phyloP scores from a whole-genome alignment of 768 basidiomycete genomes.

The Tephrocybe sp. region DNA sequence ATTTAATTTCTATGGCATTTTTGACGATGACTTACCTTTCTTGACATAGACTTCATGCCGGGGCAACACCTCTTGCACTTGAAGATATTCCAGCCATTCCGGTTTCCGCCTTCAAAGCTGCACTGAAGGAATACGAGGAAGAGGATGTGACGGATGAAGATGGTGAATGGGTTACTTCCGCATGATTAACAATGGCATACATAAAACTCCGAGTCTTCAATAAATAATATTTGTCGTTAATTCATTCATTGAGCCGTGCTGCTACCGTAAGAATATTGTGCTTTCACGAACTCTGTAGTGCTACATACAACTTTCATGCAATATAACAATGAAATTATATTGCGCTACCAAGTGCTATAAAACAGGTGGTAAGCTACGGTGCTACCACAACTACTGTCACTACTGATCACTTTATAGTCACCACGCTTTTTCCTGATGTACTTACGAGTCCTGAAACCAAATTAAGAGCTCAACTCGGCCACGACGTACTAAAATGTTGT shows the following conservation, averaged over 20 bases:
- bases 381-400: not conserved
- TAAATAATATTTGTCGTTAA: too few species aligned
- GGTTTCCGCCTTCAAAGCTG: not conserved
- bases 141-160: not conserved
- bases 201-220: too few species aligned
- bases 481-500: too few species aligned
- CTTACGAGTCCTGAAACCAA: too few species aligned
- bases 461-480: too few species aligned
- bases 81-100: not conserved
- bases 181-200: too few species aligned
- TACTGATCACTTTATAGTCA: not conserved
- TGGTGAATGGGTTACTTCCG: too few species aligned
- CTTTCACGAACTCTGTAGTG: not conserved
- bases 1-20: too few species aligned
- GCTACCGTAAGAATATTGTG: too few species aligned
- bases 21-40: too few species aligned
- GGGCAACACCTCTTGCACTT: not conserved
- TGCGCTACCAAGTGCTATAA: not conserved
- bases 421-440: not conserved
- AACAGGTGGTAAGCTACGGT: not conserved
- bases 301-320: not conserved
- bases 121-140: not conserved
- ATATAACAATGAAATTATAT: not conserved
- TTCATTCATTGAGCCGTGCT: too few species aligned
- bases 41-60: slow-evolving; percentile 1